A percentile compares a stretch with the other conserved stretches of the same genome.
These are phyloP conservation scores for Candida fluviatilis DNA, from an alignment of 805 yeast genomes.

Conservation along the genomic window DNA sequence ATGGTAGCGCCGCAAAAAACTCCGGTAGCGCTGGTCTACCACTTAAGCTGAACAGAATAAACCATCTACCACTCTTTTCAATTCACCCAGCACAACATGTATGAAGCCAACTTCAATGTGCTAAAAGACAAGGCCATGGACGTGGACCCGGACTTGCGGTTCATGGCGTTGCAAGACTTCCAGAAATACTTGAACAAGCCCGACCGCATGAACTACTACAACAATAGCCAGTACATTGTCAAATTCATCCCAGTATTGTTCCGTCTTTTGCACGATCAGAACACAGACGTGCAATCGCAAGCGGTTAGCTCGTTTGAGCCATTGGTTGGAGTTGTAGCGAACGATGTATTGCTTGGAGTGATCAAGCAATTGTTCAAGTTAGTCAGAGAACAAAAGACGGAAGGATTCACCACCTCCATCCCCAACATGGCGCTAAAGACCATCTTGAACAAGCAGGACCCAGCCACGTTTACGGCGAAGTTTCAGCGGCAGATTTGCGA, in stretches of 20 bases:
- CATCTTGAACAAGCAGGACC: slow-evolving; percentile 31
- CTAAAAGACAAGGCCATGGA: slow-evolving; percentile 48
- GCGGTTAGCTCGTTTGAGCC: slow-evolving; percentile 59
- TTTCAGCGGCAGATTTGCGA: slow-evolving; percentile 30
- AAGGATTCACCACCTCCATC: slow-evolving; percentile 42
- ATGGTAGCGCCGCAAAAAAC: slow-evolving; percentile 1
- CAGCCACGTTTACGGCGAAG: slow-evolving; percentile 17
- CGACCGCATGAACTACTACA: slow-evolving; percentile 7
- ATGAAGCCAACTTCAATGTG: slow-evolving; percentile 22
- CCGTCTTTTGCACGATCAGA: slow-evolving; percentile 51
- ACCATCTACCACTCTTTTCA: too few relatives aligned
- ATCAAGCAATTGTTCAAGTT: slow-evolving; percentile 23
- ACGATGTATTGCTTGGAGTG: slow-evolving; percentile 26
- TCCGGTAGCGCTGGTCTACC: too few relatives aligned
- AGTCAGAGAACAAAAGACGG: slow-evolving; percentile 15
- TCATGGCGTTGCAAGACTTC: slow-evolving; percentile 80
- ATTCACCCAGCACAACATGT: slow-evolving; percentile 16
- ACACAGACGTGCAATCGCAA: slow-evolving; percentile 71
- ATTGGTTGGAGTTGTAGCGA: slow-evolving; percentile 34
- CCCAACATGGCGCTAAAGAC: slow-evolving; percentile 51
- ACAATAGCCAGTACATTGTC: slow-evolving; percentile 23
- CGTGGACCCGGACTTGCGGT: slow-evolving; percentile 77
- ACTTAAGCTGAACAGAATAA: too few relatives aligned
- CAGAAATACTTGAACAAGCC: slow-evolving; percentile 37
- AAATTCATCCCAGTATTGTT: slow-evolving; percentile 38